A percentile compares a stretch with the other conserved stretches of the same genome.
Evolutionary conservation across 2,329 filamentous ascomycete genomes (phyloP).

Genomic region (Exophiala sp.): DNA sequence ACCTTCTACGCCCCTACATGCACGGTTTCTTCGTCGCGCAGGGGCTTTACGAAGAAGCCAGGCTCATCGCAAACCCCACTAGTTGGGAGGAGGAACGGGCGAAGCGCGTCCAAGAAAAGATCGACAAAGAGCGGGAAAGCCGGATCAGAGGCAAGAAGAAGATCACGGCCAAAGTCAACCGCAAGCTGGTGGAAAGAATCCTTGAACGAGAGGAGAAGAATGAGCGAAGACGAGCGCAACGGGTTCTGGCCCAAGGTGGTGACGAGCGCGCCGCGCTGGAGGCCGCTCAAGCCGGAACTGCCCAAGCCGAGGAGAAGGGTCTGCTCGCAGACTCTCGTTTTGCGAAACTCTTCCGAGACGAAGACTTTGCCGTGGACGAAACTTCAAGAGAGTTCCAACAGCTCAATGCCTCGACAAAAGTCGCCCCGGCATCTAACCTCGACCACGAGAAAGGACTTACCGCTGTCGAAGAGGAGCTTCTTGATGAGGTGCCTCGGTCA

Average conservation of each 20-base stretch:
- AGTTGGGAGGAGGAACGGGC: conserved; percentile 86
- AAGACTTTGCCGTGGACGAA: conserved; percentile 90
- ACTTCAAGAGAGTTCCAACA: conserved; percentile 76
- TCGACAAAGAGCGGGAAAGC: conserved; percentile 93
- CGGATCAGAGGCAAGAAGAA: conserved; percentile 93
- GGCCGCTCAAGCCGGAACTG: conserved; percentile 14
- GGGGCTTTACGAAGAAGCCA: conserved; percentile 89
- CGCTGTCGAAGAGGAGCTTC: conserved; percentile 56
- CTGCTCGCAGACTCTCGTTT: conserved; percentile 83
- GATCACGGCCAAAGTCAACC: conserved; percentile 81
- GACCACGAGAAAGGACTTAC: conserved; percentile 49
- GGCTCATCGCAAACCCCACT: conserved; percentile 87
- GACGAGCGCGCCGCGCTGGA: conserved; percentile 43
- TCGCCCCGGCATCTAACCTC: conserved; percentile 26
- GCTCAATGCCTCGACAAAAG: conserved; percentile 77
- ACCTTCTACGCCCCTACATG: conserved; percentile 91
- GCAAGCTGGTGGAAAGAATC: conserved; percentile 57
- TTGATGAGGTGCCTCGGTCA: conserved; percentile 46
- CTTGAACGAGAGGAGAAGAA: conserved; percentile 55
- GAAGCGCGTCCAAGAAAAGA: conserved; percentile 88
- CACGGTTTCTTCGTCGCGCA: conserved; percentile 97
- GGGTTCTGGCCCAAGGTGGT: conserved; percentile 50
- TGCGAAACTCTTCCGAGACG: conserved; percentile 80
- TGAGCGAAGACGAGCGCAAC: conserved; percentile 41
- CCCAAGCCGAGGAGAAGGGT: conserved; percentile 43